phyloP scores from a whole-genome alignment of 352 stramenopile genomes.

The Halophytophthora batemanensis region DNA sequence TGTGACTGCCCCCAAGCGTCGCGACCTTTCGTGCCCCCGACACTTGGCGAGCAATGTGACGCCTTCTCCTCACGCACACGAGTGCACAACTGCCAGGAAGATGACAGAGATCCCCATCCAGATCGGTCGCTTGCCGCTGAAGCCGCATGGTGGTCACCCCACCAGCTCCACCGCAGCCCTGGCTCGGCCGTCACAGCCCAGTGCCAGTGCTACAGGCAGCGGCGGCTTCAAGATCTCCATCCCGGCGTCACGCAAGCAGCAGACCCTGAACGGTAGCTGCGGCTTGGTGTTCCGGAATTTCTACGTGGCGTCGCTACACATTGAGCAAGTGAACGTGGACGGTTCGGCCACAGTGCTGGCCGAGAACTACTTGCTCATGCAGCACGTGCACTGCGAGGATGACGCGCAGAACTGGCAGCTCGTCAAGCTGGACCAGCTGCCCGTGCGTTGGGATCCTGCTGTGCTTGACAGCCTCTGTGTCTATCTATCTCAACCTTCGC shows the following conservation, averaged over 20 bases:
- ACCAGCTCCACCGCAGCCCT: not conserved
- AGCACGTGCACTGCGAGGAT: slow-evolving; percentile 55
- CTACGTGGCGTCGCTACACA: slow-evolving; percentile 50
- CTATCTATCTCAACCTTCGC: slow-evolving; percentile 58
- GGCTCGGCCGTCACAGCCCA: slow-evolving; percentile 2
- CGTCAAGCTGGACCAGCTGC: slow-evolving; percentile 49
- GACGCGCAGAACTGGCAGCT: slow-evolving; percentile 72
- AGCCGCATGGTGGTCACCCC: not conserved
- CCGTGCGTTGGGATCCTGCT: slow-evolving; percentile 25
- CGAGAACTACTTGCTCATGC: slow-evolving; percentile 47
- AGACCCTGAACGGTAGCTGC: slow-evolving; percentile 8
- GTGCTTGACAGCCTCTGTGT: slow-evolving; percentile 43
- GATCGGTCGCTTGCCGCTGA: slow-evolving; percentile 15
- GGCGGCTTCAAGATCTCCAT: slow-evolving; percentile 44
- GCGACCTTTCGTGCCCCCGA: slow-evolving; percentile 15
- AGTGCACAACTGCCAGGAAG: too few species aligned
- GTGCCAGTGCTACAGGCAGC: slow-evolving; percentile 27
- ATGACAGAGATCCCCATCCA: slow-evolving; percentile 28
- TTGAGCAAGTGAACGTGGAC: slow-evolving; percentile 50
- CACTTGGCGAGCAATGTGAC: slow-evolving; percentile 4
- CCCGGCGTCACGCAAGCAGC: slow-evolving; percentile 8
- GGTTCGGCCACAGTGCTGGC: slow-evolving; percentile 38
- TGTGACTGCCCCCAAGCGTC: slow-evolving; percentile 4
- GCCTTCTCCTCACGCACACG: too few species aligned
- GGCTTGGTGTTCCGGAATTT: slow-evolving; percentile 67